A percentile compares a stretch with the other conserved stretches of the same genome.
Conservation (phyloP, 345 rosid species). For the Pugionium cornutum region DNA sequence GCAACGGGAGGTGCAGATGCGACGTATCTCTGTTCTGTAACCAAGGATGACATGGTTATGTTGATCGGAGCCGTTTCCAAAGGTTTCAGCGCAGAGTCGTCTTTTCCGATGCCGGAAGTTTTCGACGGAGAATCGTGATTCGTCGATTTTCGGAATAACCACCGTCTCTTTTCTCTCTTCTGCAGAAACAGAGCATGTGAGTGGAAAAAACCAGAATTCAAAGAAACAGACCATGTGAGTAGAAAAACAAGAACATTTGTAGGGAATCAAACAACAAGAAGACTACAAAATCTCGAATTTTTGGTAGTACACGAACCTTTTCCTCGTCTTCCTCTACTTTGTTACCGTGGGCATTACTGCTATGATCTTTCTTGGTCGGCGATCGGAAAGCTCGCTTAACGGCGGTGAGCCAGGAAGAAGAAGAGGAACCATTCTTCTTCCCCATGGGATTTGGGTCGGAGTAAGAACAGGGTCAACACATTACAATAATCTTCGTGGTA, state of each 20-base stretch:
- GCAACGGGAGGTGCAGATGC: constrained; percentile 36
- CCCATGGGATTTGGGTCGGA: constrained; percentile 47
- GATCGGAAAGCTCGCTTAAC: constrained; percentile 89
- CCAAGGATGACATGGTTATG: constrained; percentile 24
- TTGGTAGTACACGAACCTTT: constrained; percentile 46
- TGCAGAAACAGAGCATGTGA: constrained; percentile 26
- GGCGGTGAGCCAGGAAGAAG: constrained; percentile 79
- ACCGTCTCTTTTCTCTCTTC: constrained; percentile 74
- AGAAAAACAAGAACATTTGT: not conserved
- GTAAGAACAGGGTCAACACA: constrained; percentile 16
- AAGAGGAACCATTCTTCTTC: constrained; percentile 66
- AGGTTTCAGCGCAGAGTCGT: not conserved
- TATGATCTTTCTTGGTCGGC: constrained; percentile 55
- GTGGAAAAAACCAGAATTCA: too few species aligned
- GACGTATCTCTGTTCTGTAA: constrained; percentile 40
- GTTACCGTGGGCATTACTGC: constrained; percentile 36
- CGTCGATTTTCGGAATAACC: constrained; percentile 65
- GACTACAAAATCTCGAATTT: not conserved
- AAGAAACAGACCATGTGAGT: not conserved
- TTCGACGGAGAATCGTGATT: constrained; percentile 48
- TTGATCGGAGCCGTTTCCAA: not conserved
- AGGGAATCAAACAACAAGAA: constrained; percentile 20
- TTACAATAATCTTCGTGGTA: not conserved
- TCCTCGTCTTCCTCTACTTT: constrained; percentile 67
- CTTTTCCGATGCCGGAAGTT: constrained; percentile 2